These are phyloP conservation scores for Boletellus deceptivus DNA, from an alignment of 1,284 basidiomycete species.

Conservation along the genomic window DNA sequence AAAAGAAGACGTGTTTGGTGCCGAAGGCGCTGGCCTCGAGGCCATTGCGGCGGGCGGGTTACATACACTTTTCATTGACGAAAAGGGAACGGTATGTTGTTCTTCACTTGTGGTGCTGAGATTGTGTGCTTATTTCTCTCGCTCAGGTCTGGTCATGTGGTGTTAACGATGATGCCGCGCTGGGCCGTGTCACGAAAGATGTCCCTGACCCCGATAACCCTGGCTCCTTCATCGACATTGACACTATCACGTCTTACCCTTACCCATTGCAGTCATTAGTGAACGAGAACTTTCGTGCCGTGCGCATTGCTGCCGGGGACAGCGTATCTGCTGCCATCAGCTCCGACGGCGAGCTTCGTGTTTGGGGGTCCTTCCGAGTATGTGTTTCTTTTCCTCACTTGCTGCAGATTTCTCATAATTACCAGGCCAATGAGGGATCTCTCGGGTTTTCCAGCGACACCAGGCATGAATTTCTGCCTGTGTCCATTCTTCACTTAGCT, in stretches of 20 bases:
- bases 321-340: slow-evolving; percentile 82
- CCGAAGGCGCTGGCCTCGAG: slow-evolving; percentile 71
- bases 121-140: slow-evolving; percentile 5
- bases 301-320: slow-evolving; percentile 81
- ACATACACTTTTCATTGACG: slow-evolving; percentile 83
- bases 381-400: slow-evolving; percentile 32
- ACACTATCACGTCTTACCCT: slow-evolving; percentile 77
- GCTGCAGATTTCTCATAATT: slow-evolving; percentile 9
- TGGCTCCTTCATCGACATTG: slow-evolving; percentile 61
- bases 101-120: slow-evolving; percentile 3
- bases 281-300: slow-evolving; percentile 79
- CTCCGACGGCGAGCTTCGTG: slow-evolving; percentile 74
- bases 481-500: slow-evolving; percentile 65
- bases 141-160: slow-evolving; percentile 82
- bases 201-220: slow-evolving; percentile 67
- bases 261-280: slow-evolving; percentile 70
- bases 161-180: slow-evolving; percentile 88
- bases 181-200: slow-evolving; percentile 79
- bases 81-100: slow-evolving; percentile 73
- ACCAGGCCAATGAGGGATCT: slow-evolving; percentile 70
- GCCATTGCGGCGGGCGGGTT: slow-evolving; percentile 77
- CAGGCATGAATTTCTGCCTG: slow-evolving; percentile 67
- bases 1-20: slow-evolving; percentile 63
- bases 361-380: slow-evolving; percentile 93
- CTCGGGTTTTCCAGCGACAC: slow-evolving; percentile 79